A percentile compares a stretch with the other conserved stretches of the same genome.
phyloP scores from a whole-genome alignment of 2,329 filamentous ascomycete genomes.

The Didymella pinodella region DNA sequence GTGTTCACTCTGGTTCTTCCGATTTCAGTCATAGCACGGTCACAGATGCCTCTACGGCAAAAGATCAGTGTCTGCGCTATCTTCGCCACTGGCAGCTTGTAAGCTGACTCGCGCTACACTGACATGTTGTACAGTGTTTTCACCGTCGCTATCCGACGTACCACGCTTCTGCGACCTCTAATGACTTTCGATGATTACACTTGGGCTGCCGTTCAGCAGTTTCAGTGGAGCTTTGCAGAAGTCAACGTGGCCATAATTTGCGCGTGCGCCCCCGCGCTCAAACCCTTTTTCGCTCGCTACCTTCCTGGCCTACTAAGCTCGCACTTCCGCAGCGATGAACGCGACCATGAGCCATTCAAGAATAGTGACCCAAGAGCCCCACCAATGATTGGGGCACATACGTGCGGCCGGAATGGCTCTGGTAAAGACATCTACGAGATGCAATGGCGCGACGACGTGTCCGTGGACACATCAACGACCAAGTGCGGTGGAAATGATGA shows the following conservation, averaged over 20 bases:
- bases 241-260: constrained; percentile 21
- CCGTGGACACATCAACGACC: background rate
- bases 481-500: constrained; percentile 1
- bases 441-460: background rate
- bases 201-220: constrained; percentile 23
- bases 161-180: constrained; percentile 1
- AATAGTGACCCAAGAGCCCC: background rate
- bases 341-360: background rate
- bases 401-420: background rate
- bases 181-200: constrained; percentile 8
- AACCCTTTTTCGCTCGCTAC: constrained; percentile 16
- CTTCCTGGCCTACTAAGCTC: background rate
- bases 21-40: background rate
- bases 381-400: background rate
- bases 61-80: background rate
- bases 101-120: background rate
- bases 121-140: constrained; percentile 2
- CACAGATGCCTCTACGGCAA: background rate
- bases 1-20: constrained; percentile 5
- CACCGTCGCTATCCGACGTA: background rate
- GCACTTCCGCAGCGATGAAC: background rate
- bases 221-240: constrained; percentile 25
- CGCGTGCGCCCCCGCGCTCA: constrained; percentile 15
- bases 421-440: background rate
- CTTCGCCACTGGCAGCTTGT: constrained; percentile 6